Percentiles rank a stretch among this genome's conserved stretches.
Conservation (phyloP, 441 rosid species). For the Melastoma candidum region DNA sequence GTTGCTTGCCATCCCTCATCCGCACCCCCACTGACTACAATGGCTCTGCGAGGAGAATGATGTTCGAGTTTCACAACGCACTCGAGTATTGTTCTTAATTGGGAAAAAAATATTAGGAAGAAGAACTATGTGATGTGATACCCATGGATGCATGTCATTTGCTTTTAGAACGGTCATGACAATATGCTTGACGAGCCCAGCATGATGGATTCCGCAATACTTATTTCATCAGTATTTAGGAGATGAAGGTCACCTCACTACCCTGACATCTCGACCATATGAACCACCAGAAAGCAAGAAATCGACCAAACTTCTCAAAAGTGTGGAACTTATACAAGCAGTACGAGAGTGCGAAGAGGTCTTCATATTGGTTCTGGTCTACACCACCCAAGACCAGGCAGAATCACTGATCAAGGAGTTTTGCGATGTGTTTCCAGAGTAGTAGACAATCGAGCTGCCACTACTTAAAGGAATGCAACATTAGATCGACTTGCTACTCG, state of each 20-base stretch:
- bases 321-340: no score
- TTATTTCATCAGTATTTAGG: no score
- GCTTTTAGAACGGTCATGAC: neutral
- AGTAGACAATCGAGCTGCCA: neutral
- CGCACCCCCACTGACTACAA: neutral
- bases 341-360: no score
- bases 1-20: neutral
- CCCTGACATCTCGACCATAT: no score
- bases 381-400: no score
- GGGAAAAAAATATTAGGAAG: neutral
- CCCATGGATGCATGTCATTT: neutral
- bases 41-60: neutral
- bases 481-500: neutral
- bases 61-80: neutral
- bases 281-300: no score
- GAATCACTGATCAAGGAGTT: neutral
- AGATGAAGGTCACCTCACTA: no score
- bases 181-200: neutral
- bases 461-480: neutral
- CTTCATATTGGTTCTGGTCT: no score
- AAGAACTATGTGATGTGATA: neutral
- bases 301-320: no score
- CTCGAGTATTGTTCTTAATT: neutral
- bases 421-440: neutral
- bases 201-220: no score